Percentiles rank a stretch among this genome's conserved stretches.
Evolutionary conservation across 2,329 filamentous ascomycete species (phyloP).

Genomic region (Chrysoporthe austroafricana): DNA sequence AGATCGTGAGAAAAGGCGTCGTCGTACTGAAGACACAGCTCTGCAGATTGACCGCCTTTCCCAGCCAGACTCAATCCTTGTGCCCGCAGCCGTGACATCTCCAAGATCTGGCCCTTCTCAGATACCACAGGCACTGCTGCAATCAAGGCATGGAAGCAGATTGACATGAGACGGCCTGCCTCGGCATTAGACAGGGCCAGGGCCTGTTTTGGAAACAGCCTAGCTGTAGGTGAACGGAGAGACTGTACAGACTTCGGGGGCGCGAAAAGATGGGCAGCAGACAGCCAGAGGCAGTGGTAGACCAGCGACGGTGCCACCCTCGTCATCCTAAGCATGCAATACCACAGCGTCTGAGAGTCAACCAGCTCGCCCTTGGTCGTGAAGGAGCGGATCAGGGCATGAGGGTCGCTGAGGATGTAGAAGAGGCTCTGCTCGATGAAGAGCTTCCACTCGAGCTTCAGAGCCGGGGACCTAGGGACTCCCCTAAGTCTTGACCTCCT

Average conservation of each 20-base stretch:
- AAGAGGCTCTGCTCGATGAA: conserved; percentile 70
- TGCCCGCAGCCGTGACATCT: conserved; percentile 64
- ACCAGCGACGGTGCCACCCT: conserved; percentile 61
- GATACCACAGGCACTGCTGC: conserved; percentile 58
- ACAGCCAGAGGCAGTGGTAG: conserved; percentile 68
- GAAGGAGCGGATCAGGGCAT: conserved; percentile 60
- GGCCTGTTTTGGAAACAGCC: conserved; percentile 41
- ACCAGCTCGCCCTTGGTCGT: conserved; percentile 54
- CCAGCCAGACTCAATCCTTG: conserved; percentile 55
- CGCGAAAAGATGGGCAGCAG: conserved; percentile 61
- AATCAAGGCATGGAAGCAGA: conserved; percentile 66
- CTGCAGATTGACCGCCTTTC: conserved; percentile 50
- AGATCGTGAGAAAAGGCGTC: conserved; percentile 66
- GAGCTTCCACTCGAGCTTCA: conserved; percentile 57
- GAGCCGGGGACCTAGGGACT: conserved; percentile 36
- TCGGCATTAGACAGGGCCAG: conserved; percentile 51
- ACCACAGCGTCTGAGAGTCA: conserved; percentile 66
- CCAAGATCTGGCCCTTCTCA: conserved; percentile 54
- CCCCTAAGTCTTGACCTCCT: conserved; percentile 38
- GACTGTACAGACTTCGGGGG: conserved; percentile 52
- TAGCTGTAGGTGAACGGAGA: conserved; percentile 43
- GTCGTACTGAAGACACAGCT: conserved; percentile 63
- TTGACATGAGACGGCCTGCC: conserved; percentile 58
- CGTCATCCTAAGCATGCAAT: conserved; percentile 64
- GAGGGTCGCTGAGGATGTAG: conserved; percentile 63